These are phyloP conservation scores for Agrocybe chaxingu DNA, from an alignment of 768 basidiomycete genomes.

Conservation along the genomic window DNA sequence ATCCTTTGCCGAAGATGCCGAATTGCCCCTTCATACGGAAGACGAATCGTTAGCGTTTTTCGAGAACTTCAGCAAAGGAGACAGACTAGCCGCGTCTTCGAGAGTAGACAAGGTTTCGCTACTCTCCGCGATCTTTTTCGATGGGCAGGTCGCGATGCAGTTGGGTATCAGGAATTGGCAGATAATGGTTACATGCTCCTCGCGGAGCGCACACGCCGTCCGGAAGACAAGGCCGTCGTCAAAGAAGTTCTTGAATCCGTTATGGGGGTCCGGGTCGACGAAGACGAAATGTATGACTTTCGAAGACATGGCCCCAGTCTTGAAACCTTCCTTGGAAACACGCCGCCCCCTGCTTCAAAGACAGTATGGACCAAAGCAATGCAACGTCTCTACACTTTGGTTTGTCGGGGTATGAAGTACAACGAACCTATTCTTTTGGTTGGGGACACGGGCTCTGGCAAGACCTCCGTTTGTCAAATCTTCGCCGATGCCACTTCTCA, in stretches of 20 bases:
- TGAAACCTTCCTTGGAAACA: conserved; percentile 50
- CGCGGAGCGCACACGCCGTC: conserved; percentile 82
- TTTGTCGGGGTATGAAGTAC: conserved; percentile 80
- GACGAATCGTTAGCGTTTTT: conserved; percentile 89
- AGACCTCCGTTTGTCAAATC: conserved; percentile 94
- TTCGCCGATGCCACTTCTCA: conserved; percentile 67
- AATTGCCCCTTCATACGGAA: conserved; percentile 92
- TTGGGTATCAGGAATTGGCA: conserved; percentile 89
- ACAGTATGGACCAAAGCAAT: conserved; percentile 93
- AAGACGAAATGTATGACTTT: conserved; percentile 62
- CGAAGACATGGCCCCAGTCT: conserved; percentile 38
- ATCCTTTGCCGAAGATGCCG: conserved; percentile 91
- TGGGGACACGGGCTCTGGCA: conserved; percentile 96
- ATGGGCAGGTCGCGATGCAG: conserved; percentile 90
- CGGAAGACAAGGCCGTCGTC: conserved; percentile 84
- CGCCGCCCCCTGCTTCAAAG: conserved; percentile 43
- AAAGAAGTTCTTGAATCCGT: conserved; percentile 89
- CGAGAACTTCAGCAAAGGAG: conserved; percentile 89
- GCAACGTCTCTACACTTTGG: conserved; percentile 82
- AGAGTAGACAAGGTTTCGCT: conserved; percentile 95
- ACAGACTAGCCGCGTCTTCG: conserved; percentile 89
- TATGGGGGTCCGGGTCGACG: conserved; percentile 86
- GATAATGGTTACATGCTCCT: conserved; percentile 97
- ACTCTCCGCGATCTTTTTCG: conserved; percentile 96
- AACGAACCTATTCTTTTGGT: conserved; percentile 95